Evolutionary conservation across 768 basidiomycete genomes (phyloP).

Genomic region (Calocera cornea): DNA sequence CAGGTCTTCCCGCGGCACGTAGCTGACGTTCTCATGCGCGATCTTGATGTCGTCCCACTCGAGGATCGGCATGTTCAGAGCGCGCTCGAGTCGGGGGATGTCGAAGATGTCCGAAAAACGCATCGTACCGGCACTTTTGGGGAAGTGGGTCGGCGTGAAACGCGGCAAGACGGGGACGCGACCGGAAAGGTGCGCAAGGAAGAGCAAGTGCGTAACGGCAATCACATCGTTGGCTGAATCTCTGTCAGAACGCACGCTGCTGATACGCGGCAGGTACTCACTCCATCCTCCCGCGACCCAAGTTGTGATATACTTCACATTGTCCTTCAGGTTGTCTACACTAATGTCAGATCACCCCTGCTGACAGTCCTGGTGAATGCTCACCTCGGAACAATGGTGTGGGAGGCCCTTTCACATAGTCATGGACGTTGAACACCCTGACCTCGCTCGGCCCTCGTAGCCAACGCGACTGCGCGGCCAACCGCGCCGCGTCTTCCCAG

Average conservation of each 20-base stretch:
- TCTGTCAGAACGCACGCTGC: slow-evolving; percentile 2
- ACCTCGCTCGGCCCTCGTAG: background rate
- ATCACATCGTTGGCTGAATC: slow-evolving; percentile 59
- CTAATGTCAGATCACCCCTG: background rate
- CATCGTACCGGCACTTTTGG: slow-evolving; percentile 33
- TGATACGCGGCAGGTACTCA: slow-evolving; percentile 24
- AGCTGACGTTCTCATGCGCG: slow-evolving; percentile 11
- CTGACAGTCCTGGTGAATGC: background rate
- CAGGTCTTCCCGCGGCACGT: slow-evolving; percentile 20
- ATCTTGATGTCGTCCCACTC: slow-evolving; percentile 57
- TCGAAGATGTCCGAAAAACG: slow-evolving; percentile 51
- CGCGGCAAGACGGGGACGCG: slow-evolving; percentile 45
- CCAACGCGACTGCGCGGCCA: background rate
- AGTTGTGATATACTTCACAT: slow-evolving; percentile 53
- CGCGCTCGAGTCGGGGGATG: slow-evolving; percentile 35
- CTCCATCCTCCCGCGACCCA: slow-evolving; percentile 73
- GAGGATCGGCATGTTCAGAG: slow-evolving; percentile 36
- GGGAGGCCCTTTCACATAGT: slow-evolving; percentile 33
- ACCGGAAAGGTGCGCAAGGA: slow-evolving; percentile 40
- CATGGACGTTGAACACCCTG: background rate
- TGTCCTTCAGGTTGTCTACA: slow-evolving; percentile 47
- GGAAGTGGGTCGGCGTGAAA: slow-evolving; percentile 46
- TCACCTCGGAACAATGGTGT: slow-evolving; percentile 45
- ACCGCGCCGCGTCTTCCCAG: background rate
- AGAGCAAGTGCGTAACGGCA: slow-evolving; percentile 37